phyloP scores from a whole-genome alignment of 495 filamentous ascomycete genomes.

The Penicillium arizonense region DNA sequence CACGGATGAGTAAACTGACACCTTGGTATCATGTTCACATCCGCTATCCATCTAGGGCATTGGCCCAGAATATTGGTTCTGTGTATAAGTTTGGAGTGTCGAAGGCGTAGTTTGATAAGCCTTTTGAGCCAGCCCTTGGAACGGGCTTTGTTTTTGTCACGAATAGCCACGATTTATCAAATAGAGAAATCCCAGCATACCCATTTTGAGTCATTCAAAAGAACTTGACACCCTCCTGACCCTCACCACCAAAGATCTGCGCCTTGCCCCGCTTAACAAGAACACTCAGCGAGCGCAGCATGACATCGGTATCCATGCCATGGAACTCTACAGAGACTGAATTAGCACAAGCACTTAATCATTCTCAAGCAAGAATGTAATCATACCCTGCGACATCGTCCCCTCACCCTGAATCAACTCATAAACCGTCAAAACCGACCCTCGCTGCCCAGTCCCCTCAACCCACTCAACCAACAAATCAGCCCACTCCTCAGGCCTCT shows the following conservation, averaged over 20 bases:
- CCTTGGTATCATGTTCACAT: not conserved
- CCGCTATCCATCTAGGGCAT: not conserved
- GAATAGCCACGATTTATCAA: conserved; percentile 26
- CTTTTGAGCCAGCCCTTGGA: not conserved
- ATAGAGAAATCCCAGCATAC: conserved; percentile 6
- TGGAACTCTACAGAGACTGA: conserved; percentile 63
- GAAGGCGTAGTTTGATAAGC: conserved; percentile 4
- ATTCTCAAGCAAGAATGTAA: not conserved
- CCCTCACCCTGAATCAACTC: conserved; percentile 69
- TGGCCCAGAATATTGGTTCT: conserved; percentile 2
- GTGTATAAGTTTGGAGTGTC: conserved; percentile 17
- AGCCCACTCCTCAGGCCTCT: conserved; percentile 73
- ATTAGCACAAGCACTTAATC: conserved; percentile 13
- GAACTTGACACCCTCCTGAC: conserved; percentile 91
- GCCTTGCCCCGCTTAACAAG: conserved; percentile 88
- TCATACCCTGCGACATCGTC: conserved; percentile 56
- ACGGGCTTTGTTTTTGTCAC: conserved; percentile 23
- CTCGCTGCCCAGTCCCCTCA: conserved; percentile 71
- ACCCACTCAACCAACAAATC: conserved; percentile 61
- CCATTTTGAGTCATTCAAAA: conserved; percentile 55
- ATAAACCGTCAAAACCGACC: conserved; percentile 72
- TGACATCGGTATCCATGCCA: conserved; percentile 78
- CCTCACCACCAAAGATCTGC: conserved; percentile 86
- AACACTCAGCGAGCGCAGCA: conserved; percentile 72
- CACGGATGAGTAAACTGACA: conserved; percentile 22